Evolutionary conservation across 2,329 filamentous ascomycete species (phyloP), one percentile per base, ranked within the genome.

Genomic region (Hypoxylon sp.): DNA sequence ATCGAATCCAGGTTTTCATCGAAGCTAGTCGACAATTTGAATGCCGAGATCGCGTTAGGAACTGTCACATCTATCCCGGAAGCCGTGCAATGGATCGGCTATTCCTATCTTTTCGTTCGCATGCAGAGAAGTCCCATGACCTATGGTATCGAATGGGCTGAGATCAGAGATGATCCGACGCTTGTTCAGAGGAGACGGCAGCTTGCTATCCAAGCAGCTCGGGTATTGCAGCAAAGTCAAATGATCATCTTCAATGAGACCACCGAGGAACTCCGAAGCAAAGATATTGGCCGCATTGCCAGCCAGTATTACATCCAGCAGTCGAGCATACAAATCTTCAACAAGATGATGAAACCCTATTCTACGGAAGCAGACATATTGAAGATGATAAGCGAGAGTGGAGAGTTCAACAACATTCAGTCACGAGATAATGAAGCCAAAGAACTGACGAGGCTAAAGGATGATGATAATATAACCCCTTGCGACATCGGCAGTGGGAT

Each of bases 231-330:
- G 75, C 87, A 94, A 74, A 97, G 93, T 71, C 96, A 99, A 79
- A 99, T 99, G 96, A 96, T 99, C 73, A 96, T 99, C 60, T 99
- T 95, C 82, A 97, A 99, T 70, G 96, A 98, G 75, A 87, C 84
- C 16, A 99, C 95, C 0, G 95, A 97, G 71, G 95, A 97, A 73
- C 86, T 99, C 7, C 89, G 93, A 63, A 92, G 93, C 64, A 99
- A 99, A 77, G 95, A 99, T 73, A 91, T 98, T 52, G 96, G 96
- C 2, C 90, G 96, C 14, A 99, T 99, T 76, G 96, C 96, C 14
- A 98, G 95, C 77, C 95, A 99, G 77, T 99, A 91, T 76, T 99
- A 99, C 75, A 95, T 99, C 50, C 84, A 96, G 49, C 94, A 99
- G 74, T 91, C 91, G 12, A 97, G 93, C 77, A 91, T 99, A 67